Evolutionary conservation across 1,139 yeast genomes (phyloP), one percentile per base, ranked within the genome.

Genomic region (Candida gigantensis): DNA sequence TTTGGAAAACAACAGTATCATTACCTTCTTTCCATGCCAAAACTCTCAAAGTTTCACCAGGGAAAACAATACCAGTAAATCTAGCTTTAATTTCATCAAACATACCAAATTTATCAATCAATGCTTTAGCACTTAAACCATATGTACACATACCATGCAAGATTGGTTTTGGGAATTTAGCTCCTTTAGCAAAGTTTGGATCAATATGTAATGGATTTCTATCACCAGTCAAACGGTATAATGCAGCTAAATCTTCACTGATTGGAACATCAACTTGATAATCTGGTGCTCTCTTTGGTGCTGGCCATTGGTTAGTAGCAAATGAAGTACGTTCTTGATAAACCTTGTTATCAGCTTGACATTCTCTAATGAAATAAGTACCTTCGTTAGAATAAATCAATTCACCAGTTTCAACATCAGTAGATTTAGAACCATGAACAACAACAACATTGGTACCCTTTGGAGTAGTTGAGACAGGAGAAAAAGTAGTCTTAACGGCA

Each of bases 151-250:
- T 75, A 36, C 98, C 98, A 64, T 92, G 98, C 50, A 92, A 74
- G 52, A 92, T 92, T 41, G 97, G 98, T 45, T 70, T 68, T 35
- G 82, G 82, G 65, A 90, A 92, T 47, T 84, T 84, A 39, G 95
- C 97, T 44, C 88, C 88, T 47, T 83, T 79, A 20, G 97, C 97
- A 63, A 90, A 85, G 28, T 64, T 72, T 24, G 97, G 97, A 63
- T 92, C 97, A 58, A 92, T 83, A 66, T 92, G 98, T 53, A 92
- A 76, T 46, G 97, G 97, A 64, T 92, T 92, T 63, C 81, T 82
- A 69, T 92, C 98, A 44, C 97, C 97, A 46, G 92, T 83, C 46
- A 92, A 72, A 61, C 97, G 79, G 70, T 92, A 92, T 44, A 90
- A 66, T 10, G 96, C 88, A 37, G 97, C 97, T 60, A 81, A 87